Base-by-base conservation (phyloP, 768 basidiomycete genomes). In the Auricularia sp. region DNA sequence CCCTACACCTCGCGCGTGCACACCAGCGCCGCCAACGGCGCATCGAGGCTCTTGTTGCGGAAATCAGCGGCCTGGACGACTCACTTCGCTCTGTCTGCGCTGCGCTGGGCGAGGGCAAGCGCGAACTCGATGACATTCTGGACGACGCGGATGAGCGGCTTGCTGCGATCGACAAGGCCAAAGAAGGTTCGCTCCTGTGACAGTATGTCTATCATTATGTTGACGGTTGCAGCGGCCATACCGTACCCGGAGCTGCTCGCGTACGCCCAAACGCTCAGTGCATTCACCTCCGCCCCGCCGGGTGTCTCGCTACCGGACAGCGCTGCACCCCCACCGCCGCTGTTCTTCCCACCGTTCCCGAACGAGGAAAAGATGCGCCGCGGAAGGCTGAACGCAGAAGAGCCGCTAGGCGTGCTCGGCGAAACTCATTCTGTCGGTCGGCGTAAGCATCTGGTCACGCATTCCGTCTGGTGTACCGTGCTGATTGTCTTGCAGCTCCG, bases 361-460 rank as follows among this genome's bases (percentile, higher is more conserved):
- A 92, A 91, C 71, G 91, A 92, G 75, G 91, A 92, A 73, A 93
- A 91, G 75, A 91, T 93, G 89, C 85, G 91, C 62, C 81, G 86
- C 33, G 91, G 91, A 1, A 81, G 82, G 64, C 82, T 92, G 73
- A 91, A 88, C 70, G 85, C 85, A 23, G 90, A 91, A 73, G 87
- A 86, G 34, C 91, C 90, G 0, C 79, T 92, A 64, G 91, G 87
- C 4, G 74, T 84, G 54, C 80, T 88, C 59, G 91, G 89, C 44
- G 91, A 93, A 77, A 90, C 86, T 7, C 88, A 91, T 72, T 84
- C 86, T 29, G 87, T 92, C 66, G 91, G 90, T 61, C 80, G 83
- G 75, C 81, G 90, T 91, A 72, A 72, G 86, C 71, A 29, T 54
- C 29, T 29, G 29, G 29, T 2, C 29, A 29, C 29, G 29, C 29